phyloP scores from a whole-genome alignment of 1,284 basidiomycete genomes.

The Papiliotrema nemorosa region DNA sequence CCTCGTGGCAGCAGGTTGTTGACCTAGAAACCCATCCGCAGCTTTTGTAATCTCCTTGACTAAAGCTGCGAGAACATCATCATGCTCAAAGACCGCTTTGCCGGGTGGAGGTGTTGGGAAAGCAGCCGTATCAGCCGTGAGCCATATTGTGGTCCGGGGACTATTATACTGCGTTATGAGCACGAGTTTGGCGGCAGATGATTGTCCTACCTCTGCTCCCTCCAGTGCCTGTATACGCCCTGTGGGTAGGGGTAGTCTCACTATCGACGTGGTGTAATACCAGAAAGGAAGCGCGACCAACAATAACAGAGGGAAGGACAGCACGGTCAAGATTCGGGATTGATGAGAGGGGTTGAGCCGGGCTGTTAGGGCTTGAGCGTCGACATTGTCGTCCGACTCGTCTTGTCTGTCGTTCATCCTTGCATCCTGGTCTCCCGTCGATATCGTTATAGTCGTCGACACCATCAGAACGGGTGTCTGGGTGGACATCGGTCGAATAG shows the following conservation, averaged over 20 bases:
- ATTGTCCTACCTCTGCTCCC: constrained; percentile 17
- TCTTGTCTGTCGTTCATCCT: too few relatives aligned
- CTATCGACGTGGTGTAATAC: constrained; percentile 84
- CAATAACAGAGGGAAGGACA: constrained; percentile 71
- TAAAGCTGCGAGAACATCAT: constrained; percentile 21
- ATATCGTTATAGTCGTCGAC: too few relatives aligned
- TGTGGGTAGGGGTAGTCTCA: constrained; percentile 69
- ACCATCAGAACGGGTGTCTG: too few relatives aligned
- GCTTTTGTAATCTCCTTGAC: constrained; percentile 25
- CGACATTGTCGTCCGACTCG: too few relatives aligned
- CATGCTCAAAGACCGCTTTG: constrained; percentile 14
- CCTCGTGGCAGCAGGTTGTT: constrained; percentile 10
- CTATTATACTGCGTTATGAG: constrained; percentile 13
- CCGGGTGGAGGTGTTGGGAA: constrained; percentile 31
- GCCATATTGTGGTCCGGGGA: constrained; percentile 25
- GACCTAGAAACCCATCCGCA: constrained; percentile 31
- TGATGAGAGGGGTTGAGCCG: constrained; percentile 25
- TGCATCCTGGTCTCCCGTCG: not conserved
- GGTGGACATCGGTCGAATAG: too few relatives aligned
- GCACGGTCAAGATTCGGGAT: constrained; percentile 44
- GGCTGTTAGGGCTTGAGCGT: constrained; percentile 13
- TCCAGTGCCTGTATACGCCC: constrained; percentile 55
- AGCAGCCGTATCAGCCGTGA: constrained; percentile 32
- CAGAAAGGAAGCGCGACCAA: constrained; percentile 73
- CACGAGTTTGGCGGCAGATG: not conserved